phyloP scores from a whole-genome alignment of 2,329 filamentous ascomycete genomes.

The Colletotrichum sp. region DNA sequence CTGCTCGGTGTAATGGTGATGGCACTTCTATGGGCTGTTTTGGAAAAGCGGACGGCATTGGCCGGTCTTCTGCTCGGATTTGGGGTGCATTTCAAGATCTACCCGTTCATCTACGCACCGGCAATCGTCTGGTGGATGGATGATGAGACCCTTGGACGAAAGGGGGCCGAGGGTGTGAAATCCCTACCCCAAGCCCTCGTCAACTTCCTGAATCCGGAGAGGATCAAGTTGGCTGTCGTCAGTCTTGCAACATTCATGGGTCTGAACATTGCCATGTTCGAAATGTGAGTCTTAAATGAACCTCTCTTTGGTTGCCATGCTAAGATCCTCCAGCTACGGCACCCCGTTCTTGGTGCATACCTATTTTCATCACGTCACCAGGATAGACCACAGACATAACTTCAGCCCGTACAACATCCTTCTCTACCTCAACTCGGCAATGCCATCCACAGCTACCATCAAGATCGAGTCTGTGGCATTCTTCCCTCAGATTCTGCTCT shows the following conservation, averaged over 20 bases:
- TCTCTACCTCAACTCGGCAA: conserved; percentile 82
- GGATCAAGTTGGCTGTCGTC: conserved; percentile 63
- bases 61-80: conserved; percentile 81
- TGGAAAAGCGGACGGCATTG: conserved; percentile 64
- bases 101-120: conserved; percentile 93
- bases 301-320: neutral
- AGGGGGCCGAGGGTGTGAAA: neutral
- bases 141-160: conserved; percentile 45
- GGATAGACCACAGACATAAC: conserved; percentile 96
- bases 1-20: conserved; percentile 85
- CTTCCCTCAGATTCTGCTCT: conserved; percentile 83
- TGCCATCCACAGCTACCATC: conserved; percentile 43
- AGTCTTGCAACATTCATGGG: conserved; percentile 76
- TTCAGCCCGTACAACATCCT: conserved; percentile 96
- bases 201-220: conserved; percentile 56
- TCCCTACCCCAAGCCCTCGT: conserved; percentile 29
- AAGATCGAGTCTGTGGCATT: conserved; percentile 84
- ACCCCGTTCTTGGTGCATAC: conserved; percentile 85
- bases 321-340: conserved; percentile 66
- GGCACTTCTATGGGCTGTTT: conserved; percentile 81
- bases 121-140: conserved; percentile 85
- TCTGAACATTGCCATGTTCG: conserved; percentile 82
- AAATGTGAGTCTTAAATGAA: conserved; percentile 55
- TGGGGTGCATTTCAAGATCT: conserved; percentile 97
- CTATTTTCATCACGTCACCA: conserved; percentile 89